Evolutionary conservation across 2,329 filamentous ascomycete species (phyloP), one percentile per base, ranked within the genome.

Genomic region (Pseudopithomyces chartarum): DNA sequence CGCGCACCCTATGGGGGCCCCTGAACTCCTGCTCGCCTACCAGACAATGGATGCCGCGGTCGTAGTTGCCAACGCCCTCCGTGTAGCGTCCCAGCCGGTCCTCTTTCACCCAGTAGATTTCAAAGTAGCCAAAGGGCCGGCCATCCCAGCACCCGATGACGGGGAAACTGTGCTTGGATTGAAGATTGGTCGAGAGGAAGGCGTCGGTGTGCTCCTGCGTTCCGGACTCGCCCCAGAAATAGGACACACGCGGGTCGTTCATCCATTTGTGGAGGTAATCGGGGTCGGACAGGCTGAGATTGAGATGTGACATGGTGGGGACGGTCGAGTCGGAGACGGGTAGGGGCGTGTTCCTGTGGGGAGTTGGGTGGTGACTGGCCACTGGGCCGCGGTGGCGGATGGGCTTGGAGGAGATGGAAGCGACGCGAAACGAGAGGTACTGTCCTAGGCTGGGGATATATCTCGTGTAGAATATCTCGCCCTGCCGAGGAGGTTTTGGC

Each of bases 81-180:
- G 96, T 76, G 61, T 91, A 82, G 46, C 82, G 84, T 0, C 91
- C 92, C 0, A 99, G 74, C 0, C 82, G 79, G 69, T 98, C 95
- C 73, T 99, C 95, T 69, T 96, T 97, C 3, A 95, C 92, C 94
- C 95, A 99, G 78, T 99, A 99, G 33, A 99, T 84, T 79, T 99
- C 95, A 72, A 99, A 97, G 73, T 96, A 99, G 0, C 92, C 95
- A 78, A 98, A 99, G 0, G 94, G 94, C 58, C 94, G 89, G 11
- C 92, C 93, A 66, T 98, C 92, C 91, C 94, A 99, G 72, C 92
- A 88, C 0, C 91, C 95, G 58, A 98, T 94, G 0, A 89, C 92
- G 0, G 95, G 95, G 75, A 98, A 97, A 8, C 88, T 92, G 75
- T 97, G 90, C 17, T 83, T 82, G 19, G 83, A 87, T 12, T 82